A percentile compares a stretch with the other conserved stretches of the same genome.
phyloP scores from a whole-genome alignment of 345 rosid species.

The Toxicodendron radicans region DNA sequence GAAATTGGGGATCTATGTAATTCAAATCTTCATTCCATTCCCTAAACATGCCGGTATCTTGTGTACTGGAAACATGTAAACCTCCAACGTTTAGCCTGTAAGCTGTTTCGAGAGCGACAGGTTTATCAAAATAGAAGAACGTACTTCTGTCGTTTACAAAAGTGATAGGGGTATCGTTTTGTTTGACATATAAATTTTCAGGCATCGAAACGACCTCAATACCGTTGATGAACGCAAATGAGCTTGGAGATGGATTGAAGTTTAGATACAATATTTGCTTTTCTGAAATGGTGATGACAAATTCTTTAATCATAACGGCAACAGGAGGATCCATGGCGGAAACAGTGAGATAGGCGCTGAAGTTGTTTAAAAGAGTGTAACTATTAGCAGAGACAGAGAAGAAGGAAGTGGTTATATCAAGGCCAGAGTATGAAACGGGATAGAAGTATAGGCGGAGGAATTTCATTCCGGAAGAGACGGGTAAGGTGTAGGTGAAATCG shows the following conservation, averaged over 20 bases:
- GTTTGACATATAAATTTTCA: constrained; percentile 1
- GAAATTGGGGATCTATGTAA: neutral
- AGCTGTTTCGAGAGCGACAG: constrained; percentile 22
- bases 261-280: constrained; percentile 17
- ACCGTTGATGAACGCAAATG: constrained; percentile 41
- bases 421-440: constrained; percentile 7
- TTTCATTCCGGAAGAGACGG: constrained; percentile 32
- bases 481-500: constrained; percentile 33
- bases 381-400: constrained; percentile 29
- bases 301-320: constrained; percentile 22
- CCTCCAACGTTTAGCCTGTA: constrained; percentile 37
- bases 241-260: constrained; percentile 26
- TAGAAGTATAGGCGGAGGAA: constrained; percentile 37
- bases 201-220: constrained; percentile 46
- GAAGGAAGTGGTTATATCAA: constrained; percentile 1
- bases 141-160: neutral
- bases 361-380: constrained; percentile 27
- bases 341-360: constrained; percentile 27
- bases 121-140: neutral
- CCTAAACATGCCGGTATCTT: constrained; percentile 33
- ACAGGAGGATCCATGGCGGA: neutral
- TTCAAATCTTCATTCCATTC: constrained; percentile 20
- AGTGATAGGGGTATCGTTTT: neutral
- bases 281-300: constrained; percentile 15
- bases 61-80: neutral